A percentile compares a stretch with the other conserved stretches of the same genome.
Conservation (phyloP, 2,329 filamentous ascomycete genomes). For the Penicillium sclerotiorum region DNA sequence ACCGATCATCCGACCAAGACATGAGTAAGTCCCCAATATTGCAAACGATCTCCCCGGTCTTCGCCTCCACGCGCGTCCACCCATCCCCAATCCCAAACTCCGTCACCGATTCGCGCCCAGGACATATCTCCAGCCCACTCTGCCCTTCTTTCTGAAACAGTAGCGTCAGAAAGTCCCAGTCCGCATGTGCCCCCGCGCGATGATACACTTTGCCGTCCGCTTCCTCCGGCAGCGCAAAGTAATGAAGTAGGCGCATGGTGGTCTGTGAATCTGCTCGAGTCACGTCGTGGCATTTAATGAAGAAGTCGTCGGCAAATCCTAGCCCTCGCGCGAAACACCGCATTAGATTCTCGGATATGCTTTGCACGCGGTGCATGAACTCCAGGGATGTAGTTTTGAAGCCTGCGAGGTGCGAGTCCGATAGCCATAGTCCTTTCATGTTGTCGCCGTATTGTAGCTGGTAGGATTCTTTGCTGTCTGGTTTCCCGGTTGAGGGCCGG, state of each 20-base stretch:
- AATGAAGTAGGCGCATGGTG: conserved; percentile 60
- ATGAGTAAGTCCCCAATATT: conserved; percentile 69
- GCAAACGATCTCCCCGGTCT: conserved; percentile 60
- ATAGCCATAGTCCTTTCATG: conserved; percentile 57
- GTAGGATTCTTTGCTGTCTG: conserved; percentile 64
- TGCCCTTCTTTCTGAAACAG: conserved; percentile 65
- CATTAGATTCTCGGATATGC: conserved; percentile 59
- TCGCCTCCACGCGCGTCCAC: conserved; percentile 66
- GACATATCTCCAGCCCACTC: conserved; percentile 66
- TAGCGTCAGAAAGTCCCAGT: conserved; percentile 66
- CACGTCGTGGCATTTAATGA: conserved; percentile 58
- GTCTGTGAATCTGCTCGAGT: conserved; percentile 55
- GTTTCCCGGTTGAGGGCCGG: conserved; percentile 60
- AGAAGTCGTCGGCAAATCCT: conserved; percentile 59
- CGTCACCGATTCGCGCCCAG: conserved; percentile 62
- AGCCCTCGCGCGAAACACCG: conserved; percentile 61
- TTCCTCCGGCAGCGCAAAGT: conserved; percentile 51
- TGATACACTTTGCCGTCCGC: conserved; percentile 50
- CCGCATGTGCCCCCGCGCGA: conserved; percentile 64
- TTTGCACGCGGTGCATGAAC: conserved; percentile 61
- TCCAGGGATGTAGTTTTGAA: conserved; percentile 50
- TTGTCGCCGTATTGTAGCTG: conserved; percentile 64
- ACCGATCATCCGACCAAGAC: conserved; percentile 68
- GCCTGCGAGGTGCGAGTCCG: conserved; percentile 50
- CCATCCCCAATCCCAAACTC: conserved; percentile 61